Conservation (phyloP, 2,329 filamentous ascomycete species). For the Pseudogymnoascus sp. region DNA sequence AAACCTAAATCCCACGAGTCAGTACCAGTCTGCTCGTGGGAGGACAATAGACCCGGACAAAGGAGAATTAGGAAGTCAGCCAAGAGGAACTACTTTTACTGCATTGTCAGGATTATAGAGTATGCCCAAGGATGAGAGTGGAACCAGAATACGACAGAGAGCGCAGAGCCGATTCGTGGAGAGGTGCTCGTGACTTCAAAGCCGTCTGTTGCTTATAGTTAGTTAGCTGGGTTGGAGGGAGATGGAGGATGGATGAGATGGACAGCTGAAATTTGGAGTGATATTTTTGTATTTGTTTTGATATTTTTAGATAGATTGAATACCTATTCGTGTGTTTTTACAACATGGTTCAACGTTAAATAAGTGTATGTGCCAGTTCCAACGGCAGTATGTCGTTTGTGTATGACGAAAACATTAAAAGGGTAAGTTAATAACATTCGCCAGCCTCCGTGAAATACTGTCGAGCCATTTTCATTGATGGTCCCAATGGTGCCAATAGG, state of each 20-base stretch:
- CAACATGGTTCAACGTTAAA: neutral
- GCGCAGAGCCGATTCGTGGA: constrained; percentile 1
- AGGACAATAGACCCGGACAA: constrained; percentile 3
- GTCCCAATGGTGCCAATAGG: no score
- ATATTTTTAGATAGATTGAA: constrained; percentile 3
- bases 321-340: neutral
- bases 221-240: neutral
- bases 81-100: constrained; percentile 6
- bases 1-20: constrained; percentile 1
- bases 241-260: neutral
- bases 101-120: constrained; percentile 7
- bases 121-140: constrained; percentile 1
- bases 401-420: neutral
- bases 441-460: neutral
- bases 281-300: constrained; percentile 5
- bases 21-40: constrained; percentile 8
- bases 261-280: neutral
- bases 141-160: neutral
- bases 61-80: neutral
- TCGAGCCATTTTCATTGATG: no score
- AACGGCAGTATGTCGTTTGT: neutral
- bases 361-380: neutral
- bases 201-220: neutral
- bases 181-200: constrained; percentile 4
- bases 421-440: neutral